Percentiles rank a stretch among this genome's conserved stretches.
These are phyloP conservation scores for Neoarthrinium moseri DNA, from an alignment of 2,329 filamentous ascomycete species.

Conservation along the genomic window DNA sequence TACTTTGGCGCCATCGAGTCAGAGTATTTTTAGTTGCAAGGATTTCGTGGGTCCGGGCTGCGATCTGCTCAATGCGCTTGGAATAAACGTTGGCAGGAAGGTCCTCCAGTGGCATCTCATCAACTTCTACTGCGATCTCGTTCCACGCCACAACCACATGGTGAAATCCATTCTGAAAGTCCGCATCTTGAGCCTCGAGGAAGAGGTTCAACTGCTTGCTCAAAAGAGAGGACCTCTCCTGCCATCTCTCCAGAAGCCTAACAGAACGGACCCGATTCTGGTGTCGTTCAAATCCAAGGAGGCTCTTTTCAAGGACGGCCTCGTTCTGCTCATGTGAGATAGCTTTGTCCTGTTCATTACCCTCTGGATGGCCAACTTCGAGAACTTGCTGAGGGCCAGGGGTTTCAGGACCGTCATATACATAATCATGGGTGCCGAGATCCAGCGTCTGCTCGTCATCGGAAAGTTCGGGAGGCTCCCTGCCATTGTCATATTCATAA, in stretches of 20 bases:
- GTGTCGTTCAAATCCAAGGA: conserved; percentile 20
- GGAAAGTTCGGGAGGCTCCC: conserved; percentile 9
- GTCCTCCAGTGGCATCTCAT: conserved; percentile 15
- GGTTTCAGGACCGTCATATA: neutral
- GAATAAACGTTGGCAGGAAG: conserved; percentile 26
- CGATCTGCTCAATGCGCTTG: conserved; percentile 27
- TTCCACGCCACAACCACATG: conserved; percentile 25
- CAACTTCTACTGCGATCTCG: conserved; percentile 19
- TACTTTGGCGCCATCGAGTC: conserved; percentile 21
- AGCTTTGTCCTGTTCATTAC: neutral
- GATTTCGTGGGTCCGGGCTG: conserved; percentile 25
- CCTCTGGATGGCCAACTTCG: neutral
- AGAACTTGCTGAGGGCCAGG: neutral
- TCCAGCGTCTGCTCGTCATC: neutral
- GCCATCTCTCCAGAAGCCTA: conserved; percentile 24
- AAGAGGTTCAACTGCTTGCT: conserved; percentile 20
- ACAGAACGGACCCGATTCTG: conserved; percentile 21
- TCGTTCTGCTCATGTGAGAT: neutral
- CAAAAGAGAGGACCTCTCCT: conserved; percentile 20
- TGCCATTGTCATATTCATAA: conserved; percentile 4
- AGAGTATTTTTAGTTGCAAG: conserved; percentile 21
- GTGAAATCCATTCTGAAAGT: conserved; percentile 19
- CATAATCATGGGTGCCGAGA: neutral
- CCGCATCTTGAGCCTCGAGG: conserved; percentile 20
- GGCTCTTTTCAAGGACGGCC: conserved; percentile 17